Evolutionary conservation across 2,329 filamentous ascomycete species (phyloP), one percentile per base, ranked within the genome.

Genomic region (Ilyonectria robusta): DNA sequence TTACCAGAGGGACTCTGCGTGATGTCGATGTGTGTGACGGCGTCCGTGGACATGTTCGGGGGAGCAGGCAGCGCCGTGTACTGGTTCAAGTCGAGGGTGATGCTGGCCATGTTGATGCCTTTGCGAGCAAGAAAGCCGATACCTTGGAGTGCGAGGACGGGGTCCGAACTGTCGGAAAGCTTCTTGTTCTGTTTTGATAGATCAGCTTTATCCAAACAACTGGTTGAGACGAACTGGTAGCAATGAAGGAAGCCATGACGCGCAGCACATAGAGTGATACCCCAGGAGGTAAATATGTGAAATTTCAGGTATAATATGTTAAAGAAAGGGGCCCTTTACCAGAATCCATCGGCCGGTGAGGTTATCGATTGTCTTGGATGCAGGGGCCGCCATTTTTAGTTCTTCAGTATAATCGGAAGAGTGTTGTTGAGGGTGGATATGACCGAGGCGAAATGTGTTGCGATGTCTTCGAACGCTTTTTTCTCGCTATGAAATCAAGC

Each of bases 41-140:
- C 3, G 37, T 85, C 81, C 63, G 82, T 75, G 64, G 77, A 73
- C 47, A 78, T 77, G 71, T 76, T 75, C 53, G 84, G 84, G 10
- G 81, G 76, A 55, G 78, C 80, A 31, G 84, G 82, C 15, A 82
- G 75, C 9, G 78, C 86, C 26, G 76, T 73, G 81, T 85, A 88
- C 78, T 91, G 83, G 73, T 86, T 88, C 60, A 92, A 79, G 69
- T 86, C 78, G 69, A 94, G 87, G 42, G 88, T 91, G 58, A 97
- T 82, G 47, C 89, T 92, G 33, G 93, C 92, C 33, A 91, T 79
- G 72, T 85, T 81, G 78, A 97, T 89, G 66, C 88, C 89, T 83
- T 92, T 94, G 81, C 94, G 93, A 56, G 87, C 86, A 58, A 95
- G 74, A 88, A 88, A 95, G 79, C 89, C 84, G 67, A 94, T 84